phyloP scores from a whole-genome alignment of 1,284 basidiomycete species.

The Tilletia walkeri region DNA sequence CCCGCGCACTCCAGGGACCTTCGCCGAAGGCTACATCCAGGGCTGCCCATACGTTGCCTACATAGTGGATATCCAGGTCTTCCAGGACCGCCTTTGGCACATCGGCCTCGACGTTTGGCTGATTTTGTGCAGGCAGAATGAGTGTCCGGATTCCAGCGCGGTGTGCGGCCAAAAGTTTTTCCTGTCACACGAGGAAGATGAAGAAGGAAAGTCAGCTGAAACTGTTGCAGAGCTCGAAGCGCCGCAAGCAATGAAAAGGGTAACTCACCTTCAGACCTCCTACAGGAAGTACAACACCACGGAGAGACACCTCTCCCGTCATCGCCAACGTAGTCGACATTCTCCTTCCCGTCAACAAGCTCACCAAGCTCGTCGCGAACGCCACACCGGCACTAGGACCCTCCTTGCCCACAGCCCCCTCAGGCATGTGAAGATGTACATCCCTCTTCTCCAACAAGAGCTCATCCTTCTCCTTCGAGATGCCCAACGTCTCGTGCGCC shows the following conservation, averaged over 20 bases:
- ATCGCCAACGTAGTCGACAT: slow-evolving; percentile 51
- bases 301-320: slow-evolving; percentile 54
- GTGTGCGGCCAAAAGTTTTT: slow-evolving; percentile 54
- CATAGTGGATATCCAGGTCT: slow-evolving; percentile 53
- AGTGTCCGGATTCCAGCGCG: slow-evolving; percentile 48
- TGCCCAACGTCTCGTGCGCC: slow-evolving; percentile 75
- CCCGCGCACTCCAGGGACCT: slow-evolving; percentile 47
- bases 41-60: slow-evolving; percentile 52
- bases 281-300: slow-evolving; percentile 54
- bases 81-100: slow-evolving; percentile 51
- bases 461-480: slow-evolving; percentile 66
- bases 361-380: slow-evolving; percentile 84
- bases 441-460: slow-evolving; percentile 73
- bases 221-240: no score
- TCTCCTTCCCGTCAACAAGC: slow-evolving; percentile 64
- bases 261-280: slow-evolving; percentile 45
- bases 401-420: slow-evolving; percentile 92
- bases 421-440: slow-evolving; percentile 55
- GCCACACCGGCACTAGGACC: slow-evolving; percentile 95
- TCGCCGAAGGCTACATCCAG: slow-evolving; percentile 52
- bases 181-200: slow-evolving; percentile 20
- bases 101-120: slow-evolving; percentile 53
- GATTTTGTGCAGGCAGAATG: slow-evolving; percentile 52
- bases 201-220: background rate
- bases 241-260: no score